Evolutionary conservation across 495 filamentous ascomycete species (phyloP).

Genomic region (Neurospora sp.): DNA sequence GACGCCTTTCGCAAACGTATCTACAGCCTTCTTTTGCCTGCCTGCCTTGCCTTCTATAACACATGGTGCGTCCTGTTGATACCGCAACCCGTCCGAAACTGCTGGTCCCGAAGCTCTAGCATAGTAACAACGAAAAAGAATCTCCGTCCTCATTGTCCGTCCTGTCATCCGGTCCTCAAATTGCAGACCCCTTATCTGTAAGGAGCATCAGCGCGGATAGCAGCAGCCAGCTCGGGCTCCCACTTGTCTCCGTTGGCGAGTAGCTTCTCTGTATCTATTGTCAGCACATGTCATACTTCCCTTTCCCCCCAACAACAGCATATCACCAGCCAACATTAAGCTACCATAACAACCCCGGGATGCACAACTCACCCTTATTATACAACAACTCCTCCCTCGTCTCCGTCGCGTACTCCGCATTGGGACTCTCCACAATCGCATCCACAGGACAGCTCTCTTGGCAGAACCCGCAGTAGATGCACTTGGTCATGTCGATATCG

Average conservation of each 20-base stretch:
- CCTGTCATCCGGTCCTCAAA: not conserved
- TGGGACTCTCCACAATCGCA: constrained; percentile 93
- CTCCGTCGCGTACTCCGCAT: constrained; percentile 96
- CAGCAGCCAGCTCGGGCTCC: constrained; percentile 93
- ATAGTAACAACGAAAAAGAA: not conserved
- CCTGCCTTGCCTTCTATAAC: not conserved
- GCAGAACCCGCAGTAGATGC: constrained; percentile 99
- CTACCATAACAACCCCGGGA: no score
- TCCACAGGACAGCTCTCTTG: constrained; percentile 98
- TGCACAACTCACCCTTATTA: constrained; percentile 91
- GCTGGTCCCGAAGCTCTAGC: not conserved
- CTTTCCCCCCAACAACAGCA: not conserved
- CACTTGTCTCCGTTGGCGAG: constrained; percentile 90
- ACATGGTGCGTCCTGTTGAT: not conserved
- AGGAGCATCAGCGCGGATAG: constrained; percentile 77
- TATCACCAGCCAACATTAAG: no score
- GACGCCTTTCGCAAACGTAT: not conserved
- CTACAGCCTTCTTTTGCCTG: not conserved
- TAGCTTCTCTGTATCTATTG: constrained; percentile 46
- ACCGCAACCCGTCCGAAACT: not conserved
- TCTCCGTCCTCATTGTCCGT: not conserved
- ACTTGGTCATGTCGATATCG: constrained; percentile 99
- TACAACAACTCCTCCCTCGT: constrained; percentile 94
- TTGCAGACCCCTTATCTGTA: constrained; percentile 52
- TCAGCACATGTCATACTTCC: constrained; percentile 5